Conservation (phyloP, 1,284 basidiomycete species). For the Exobasidium rhododendri region DNA sequence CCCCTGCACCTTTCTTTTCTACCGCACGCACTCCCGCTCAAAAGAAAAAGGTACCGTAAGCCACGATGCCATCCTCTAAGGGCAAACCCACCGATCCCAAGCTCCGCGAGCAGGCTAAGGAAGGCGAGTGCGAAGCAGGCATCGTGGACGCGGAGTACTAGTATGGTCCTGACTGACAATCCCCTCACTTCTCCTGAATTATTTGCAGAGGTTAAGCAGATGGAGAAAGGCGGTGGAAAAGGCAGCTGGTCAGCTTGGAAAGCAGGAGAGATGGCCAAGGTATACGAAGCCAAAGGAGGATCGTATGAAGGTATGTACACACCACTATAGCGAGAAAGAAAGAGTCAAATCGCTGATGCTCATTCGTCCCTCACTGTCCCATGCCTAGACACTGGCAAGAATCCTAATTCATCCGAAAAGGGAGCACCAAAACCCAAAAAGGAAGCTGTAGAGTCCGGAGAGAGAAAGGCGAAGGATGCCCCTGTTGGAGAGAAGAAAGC, state of each 20-base stretch:
- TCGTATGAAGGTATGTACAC: constrained; percentile 47
- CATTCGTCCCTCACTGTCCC: no score
- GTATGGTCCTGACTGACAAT: background rate
- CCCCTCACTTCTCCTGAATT: background rate
- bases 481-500: constrained; percentile 11
- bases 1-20: background rate
- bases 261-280: constrained; percentile 56
- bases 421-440: constrained; percentile 56
- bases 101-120: constrained; percentile 56
- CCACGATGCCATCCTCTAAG: constrained; percentile 56
- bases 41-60: no score
- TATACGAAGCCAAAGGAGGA: constrained; percentile 57
- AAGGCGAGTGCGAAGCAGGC: constrained; percentile 25
- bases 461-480: constrained; percentile 6
- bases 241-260: constrained; percentile 58
- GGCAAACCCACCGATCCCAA: constrained; percentile 58
- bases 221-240: constrained; percentile 57
- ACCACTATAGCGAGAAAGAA: no score
- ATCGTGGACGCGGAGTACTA: background rate
- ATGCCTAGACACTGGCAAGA: constrained; percentile 54
- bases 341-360: no score
- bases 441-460: constrained; percentile 29
- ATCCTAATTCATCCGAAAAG: constrained; percentile 57
- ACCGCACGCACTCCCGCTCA: background rate
- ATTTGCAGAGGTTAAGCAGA: constrained; percentile 50